Conservation (phyloP, 2,329 filamentous ascomycete species). For the Capronia coronata region DNA sequence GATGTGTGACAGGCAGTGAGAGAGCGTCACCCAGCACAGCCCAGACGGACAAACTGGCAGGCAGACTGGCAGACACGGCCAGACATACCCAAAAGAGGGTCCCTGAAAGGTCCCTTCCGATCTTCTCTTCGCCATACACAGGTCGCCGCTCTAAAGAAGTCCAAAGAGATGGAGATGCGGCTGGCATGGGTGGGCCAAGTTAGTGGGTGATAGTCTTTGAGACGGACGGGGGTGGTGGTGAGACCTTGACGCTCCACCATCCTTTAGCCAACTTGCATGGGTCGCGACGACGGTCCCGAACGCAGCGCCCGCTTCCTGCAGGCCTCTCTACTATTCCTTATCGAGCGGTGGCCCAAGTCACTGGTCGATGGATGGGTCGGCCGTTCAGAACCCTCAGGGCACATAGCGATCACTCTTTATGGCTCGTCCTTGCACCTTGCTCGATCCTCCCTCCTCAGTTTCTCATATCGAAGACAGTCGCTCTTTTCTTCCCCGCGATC, state of each 20-base stretch:
- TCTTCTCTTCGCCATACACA: neutral
- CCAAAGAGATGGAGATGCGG: neutral
- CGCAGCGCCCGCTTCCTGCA: slow-evolving; percentile 25
- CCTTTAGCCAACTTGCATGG: slow-evolving; percentile 22
- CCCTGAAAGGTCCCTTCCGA: neutral
- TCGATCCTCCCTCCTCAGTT: slow-evolving; percentile 24
- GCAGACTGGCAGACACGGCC: neutral
- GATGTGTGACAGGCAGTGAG: slow-evolving; percentile 21
- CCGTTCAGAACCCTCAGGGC: slow-evolving; percentile 19
- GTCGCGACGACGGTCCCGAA: slow-evolving; percentile 27
- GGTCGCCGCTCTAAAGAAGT: slow-evolving; percentile 19
- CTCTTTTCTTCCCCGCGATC: slow-evolving; percentile 28
- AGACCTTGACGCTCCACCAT: slow-evolving; percentile 23
- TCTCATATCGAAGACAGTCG: slow-evolving; percentile 28
- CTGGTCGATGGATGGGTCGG: slow-evolving; percentile 20
- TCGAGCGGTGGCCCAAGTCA: slow-evolving; percentile 23
- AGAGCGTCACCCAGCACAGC: slow-evolving; percentile 22
- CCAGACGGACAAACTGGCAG: slow-evolving; percentile 6
- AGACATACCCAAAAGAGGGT: neutral
- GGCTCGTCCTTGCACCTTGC: slow-evolving; percentile 26
- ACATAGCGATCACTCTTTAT: slow-evolving; percentile 29
- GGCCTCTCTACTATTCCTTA: slow-evolving; percentile 13
- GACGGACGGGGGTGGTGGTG: slow-evolving; percentile 24
- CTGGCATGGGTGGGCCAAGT: slow-evolving; percentile 20
- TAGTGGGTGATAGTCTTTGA: slow-evolving; percentile 29